Evolutionary conservation across 2,329 filamentous ascomycete genomes (phyloP).

Genomic region (Fusarium abutilonis): DNA sequence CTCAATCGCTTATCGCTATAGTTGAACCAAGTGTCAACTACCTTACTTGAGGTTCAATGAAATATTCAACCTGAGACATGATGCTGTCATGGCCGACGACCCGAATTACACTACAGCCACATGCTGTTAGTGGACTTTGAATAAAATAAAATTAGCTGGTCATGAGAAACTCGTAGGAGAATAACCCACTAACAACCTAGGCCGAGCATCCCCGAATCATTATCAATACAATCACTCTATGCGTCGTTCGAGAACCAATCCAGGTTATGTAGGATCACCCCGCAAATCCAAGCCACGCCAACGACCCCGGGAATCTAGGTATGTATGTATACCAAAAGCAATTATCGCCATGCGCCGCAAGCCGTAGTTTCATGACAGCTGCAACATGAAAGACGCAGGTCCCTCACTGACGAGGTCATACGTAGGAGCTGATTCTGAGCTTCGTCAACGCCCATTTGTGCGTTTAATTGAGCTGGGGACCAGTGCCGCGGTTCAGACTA

Average conservation of each 20-base stretch:
- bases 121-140: neutral
- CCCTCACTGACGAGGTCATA: slow-evolving; percentile 10
- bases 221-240: slow-evolving; percentile 6
- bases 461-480: slow-evolving; percentile 33
- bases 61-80: neutral
- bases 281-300: slow-evolving; percentile 24
- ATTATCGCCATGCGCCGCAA: slow-evolving; percentile 18
- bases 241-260: slow-evolving; percentile 13
- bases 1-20: slow-evolving; percentile 25
- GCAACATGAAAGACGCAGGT: slow-evolving; percentile 29
- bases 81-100: slow-evolving; percentile 2
- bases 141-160: neutral
- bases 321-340: slow-evolving; percentile 13
- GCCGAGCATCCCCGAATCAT: slow-evolving; percentile 3
- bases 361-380: slow-evolving; percentile 22
- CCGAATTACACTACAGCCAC: neutral
- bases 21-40: neutral
- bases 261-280: slow-evolving; percentile 25
- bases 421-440: slow-evolving; percentile 7
- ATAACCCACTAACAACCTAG: neutral
- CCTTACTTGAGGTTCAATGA: neutral
- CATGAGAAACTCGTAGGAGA: neutral
- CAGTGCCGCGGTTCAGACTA: slow-evolving; percentile 23
- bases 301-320: slow-evolving; percentile 16
- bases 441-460: slow-evolving; percentile 42